Base-by-base conservation (phyloP, 371 early-diverging fungal species). In the Mucor ambiguus region DNA sequence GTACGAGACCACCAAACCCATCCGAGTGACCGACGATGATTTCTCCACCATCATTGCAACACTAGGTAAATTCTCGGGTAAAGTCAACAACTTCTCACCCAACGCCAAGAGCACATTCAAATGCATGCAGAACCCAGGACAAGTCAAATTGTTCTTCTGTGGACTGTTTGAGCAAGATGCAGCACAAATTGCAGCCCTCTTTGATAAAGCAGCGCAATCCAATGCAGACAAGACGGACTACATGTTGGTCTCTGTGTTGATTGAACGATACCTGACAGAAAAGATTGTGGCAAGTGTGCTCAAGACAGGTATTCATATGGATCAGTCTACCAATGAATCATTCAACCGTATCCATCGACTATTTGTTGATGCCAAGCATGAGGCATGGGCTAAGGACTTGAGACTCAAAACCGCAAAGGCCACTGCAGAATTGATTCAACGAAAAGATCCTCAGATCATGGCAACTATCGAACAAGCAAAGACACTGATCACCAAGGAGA, bases 21-120 rank as follows among this genome's bases (percentile, higher is more conserved):
- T 67, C 16, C 33, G 54, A 56, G 71, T 71, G 0, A 71, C 71
- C n/a, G 71, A 71, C 32, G 71, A 71, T 41, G 71, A 71, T 57
- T 64, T 60, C 26, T 71, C 71, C 0, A 71, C 71, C 18, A 67
- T 71, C 24, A 64, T 63, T 41, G 61, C 55, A 7, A 63, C 64
- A 18, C 37, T 71, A 6, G 64, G 56, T 5, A 62, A 67, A 33
- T 59, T 71, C 28, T 48, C 56, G 8, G 71, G 71, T 6, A 71
- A 71, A 35, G n/a, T 71, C 18, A 37, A 52, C 20, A 63, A 66
- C 59, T 66, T 71, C 7, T 57, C 71, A 11, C 68, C 67, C 9
- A 63, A 60, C 24, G 49, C 57, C 38, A 71, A 71, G 52, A 43
- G 57, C 12, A 32, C 24, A 5, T 62, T 62, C 32, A 57, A 65